Evolutionary conservation across 192 early-diverging fungal species (phyloP), one percentile per base, ranked within the genome.

Genomic region (Rhizophagus clarus): DNA sequence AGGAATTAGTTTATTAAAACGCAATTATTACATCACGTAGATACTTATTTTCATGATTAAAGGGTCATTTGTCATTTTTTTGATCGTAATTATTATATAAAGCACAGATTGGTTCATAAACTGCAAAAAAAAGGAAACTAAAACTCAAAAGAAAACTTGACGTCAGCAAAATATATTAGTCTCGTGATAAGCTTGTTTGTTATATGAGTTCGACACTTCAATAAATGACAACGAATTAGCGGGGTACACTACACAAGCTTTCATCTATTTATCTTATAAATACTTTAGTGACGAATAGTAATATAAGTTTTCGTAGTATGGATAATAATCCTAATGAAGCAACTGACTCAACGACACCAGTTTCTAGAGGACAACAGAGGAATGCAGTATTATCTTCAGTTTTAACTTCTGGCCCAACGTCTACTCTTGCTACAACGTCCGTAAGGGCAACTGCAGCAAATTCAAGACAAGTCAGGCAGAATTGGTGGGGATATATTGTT

Each of bases 391-490:
- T 70, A 15, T 72, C 77, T 34, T 68, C 77, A 37, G 77, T 79
- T 61, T 40, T 68, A 7, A 51, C 77, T 22, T 26, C 61, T 26
- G 47, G 31, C 0, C 68, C 68, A 34, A 72, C 24, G 22, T 40
- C 77, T 56, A 32, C 77, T 7, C 4, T 79, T 79, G 69, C 77
- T 72, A 42, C 68, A n/a, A 40, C 77, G 10, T 79, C 77, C 1
- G 69, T 79, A 40, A 31, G 77, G 24, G 77, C 68, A 2, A 49
- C 77, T 31, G 49, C 77, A 10, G 4, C 68, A 56, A 45, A 45
- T 34, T 79, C 77, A n/a, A 60, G 77, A 29, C 77, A 20, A 7
- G 67, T 71, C 31, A 71, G 77, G 51, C 47, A 22, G 28, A 79
- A 79, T 31, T 71, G 77, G 68, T 56, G 22, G 47, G 51, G 51